Conservation (phyloP, 345 rosid species). For the Moricandia moricandioides region DNA sequence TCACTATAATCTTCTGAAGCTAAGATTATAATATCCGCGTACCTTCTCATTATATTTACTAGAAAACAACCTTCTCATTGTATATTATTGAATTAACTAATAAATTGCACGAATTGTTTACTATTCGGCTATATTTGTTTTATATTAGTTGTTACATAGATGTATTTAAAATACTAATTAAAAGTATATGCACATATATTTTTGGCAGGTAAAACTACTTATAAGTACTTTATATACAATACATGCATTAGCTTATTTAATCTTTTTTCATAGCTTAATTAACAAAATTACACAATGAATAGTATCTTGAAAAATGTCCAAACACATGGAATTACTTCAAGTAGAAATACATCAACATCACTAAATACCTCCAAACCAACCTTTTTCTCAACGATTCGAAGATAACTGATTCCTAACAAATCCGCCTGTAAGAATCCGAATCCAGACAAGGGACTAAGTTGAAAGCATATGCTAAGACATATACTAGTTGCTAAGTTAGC, state of each 20-base stretch:
- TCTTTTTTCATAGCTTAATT: too few species aligned
- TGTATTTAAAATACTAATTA: background rate
- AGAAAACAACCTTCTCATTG: background rate
- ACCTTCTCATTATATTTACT: background rate
- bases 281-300: too few species aligned
- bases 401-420: constrained; percentile 26
- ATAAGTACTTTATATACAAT: background rate
- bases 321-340: constrained; percentile 35
- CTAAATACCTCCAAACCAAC: constrained; percentile 26
- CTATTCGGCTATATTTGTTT: background rate
- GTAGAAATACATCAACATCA: constrained; percentile 35
- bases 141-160: background rate
- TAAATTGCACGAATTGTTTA: too few species aligned
- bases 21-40: background rate
- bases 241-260: too few species aligned
- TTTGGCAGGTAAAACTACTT: constrained; percentile 1
- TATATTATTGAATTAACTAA: background rate
- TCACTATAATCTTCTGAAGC: background rate
- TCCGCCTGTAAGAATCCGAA: constrained; percentile 28
- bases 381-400: constrained; percentile 23
- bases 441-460: constrained; percentile 19
- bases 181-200: background rate
- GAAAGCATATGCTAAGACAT: constrained; percentile 37
- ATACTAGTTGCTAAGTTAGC: constrained; percentile 23
- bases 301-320: constrained; percentile 27